Percentiles rank a stretch among this genome's conserved stretches.
Conservation (phyloP, 192 early-diverging fungal genomes). For the Coemansia sp. region DNA sequence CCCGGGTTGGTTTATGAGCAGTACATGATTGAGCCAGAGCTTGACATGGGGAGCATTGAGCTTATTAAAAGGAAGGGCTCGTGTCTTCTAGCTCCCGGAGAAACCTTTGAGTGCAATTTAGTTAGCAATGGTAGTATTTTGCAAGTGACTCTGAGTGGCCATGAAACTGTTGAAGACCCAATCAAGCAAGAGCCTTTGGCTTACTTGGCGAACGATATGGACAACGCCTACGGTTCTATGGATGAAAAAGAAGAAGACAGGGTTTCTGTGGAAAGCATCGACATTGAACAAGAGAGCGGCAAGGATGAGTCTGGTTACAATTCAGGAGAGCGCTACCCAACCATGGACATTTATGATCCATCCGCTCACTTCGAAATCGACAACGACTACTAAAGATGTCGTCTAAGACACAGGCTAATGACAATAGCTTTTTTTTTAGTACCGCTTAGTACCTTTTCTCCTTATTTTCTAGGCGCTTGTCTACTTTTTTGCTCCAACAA, state of each 20-base stretch:
- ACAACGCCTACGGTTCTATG: neutral
- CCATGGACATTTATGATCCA: neutral
- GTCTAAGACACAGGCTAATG: neutral
- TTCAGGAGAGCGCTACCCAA: neutral
- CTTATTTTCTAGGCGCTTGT: neutral
- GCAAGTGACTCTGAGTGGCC: neutral
- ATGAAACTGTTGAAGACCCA: neutral
- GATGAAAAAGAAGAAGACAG: neutral
- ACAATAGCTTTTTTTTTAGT: neutral
- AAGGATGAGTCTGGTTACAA: neutral
- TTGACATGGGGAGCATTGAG: neutral
- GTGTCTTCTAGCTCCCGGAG: neutral
- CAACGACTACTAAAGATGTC: neutral
- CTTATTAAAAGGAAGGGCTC: neutral
- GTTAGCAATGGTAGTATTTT: neutral
- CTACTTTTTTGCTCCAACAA: neutral
- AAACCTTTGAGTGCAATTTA: neutral
- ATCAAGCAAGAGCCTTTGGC: neutral
- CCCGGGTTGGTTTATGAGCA: neutral
- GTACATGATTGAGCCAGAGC: neutral
- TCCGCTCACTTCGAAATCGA: neutral
- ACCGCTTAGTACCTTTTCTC: neutral
- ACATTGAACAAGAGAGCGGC: neutral
- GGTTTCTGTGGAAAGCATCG: neutral
- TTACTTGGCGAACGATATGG: neutral